phyloP scores from a whole-genome alignment of 108 stramenopile genomes.

The Aurantiochytrium sp. region DNA sequence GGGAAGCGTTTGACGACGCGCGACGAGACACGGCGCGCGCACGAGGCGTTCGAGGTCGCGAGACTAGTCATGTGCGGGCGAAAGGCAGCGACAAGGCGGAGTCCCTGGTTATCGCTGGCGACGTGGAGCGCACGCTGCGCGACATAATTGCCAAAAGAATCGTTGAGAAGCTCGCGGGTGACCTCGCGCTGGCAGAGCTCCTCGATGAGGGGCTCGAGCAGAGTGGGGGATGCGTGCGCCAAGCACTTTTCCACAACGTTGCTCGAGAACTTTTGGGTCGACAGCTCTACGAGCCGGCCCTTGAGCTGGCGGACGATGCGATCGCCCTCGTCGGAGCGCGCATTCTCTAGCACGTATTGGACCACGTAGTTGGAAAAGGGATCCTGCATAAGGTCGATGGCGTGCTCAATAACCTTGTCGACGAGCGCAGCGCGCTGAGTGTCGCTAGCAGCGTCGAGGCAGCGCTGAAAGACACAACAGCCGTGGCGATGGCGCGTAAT shows the following conservation, averaged over 20 bases:
- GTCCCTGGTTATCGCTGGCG: slow-evolving; percentile 81
- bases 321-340: slow-evolving; percentile 72
- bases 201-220: slow-evolving; percentile 74
- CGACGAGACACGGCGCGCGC: not conserved
- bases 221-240: slow-evolving; percentile 78
- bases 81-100: slow-evolving; percentile 86
- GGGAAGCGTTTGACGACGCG: slow-evolving; percentile 31
- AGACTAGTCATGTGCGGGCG: slow-evolving; percentile 75
- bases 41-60: slow-evolving; percentile 50
- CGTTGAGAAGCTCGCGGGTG: slow-evolving; percentile 83
- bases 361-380: slow-evolving; percentile 91
- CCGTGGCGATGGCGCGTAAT: slow-evolving; percentile 95
- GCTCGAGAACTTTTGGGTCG: slow-evolving; percentile 91
- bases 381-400: slow-evolving; percentile 92
- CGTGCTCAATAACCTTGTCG: slow-evolving; percentile 78
- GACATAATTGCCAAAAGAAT: slow-evolving; percentile 94
- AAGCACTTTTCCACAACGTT: slow-evolving; percentile 98
- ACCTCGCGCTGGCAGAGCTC: slow-evolving; percentile 77
- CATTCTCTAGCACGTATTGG: slow-evolving; percentile 82
- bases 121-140: slow-evolving; percentile 84
- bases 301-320: slow-evolving; percentile 78
- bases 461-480: slow-evolving; percentile 94
- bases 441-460: slow-evolving; percentile 81
- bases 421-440: slow-evolving; percentile 78
- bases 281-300: slow-evolving; percentile 79